Evolutionary conservation across 1,284 basidiomycete genomes (phyloP), one percentile per base, ranked within the genome.

Genomic region (Ceratobasidium sp.): DNA sequence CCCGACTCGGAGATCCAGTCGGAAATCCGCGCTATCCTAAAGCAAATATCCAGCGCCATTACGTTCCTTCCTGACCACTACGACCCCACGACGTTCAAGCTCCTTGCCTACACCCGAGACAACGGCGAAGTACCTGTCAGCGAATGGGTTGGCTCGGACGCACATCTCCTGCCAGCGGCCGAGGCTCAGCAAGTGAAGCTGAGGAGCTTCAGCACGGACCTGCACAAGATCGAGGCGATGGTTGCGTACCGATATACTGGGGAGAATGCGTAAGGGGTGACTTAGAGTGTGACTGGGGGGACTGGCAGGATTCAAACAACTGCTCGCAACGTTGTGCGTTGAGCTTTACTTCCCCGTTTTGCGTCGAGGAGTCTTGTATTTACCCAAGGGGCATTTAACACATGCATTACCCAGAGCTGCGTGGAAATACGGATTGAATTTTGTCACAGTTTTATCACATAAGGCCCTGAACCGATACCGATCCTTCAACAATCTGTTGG

Each of bases 1-100:
- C 86, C 89, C 1, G 95, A 98, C 76, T 86, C 94, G 35, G 94
- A 98, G 77, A 96, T 99, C 35, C 94, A 97, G 79, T 92, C 91
- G 32, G 96, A 99, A 84, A 99, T 99, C 74, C 89, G 96, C 27
- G 94, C 94, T 58, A 98, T 99, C 77, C 87, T 99, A 78, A 97
- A 98, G 81, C 97, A 99, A 80, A 99, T 99, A 77, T 95, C 97
- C 29, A 70, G 68, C 17, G 70, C 72, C 25, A 73, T 72, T 32
- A 71, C 72, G 2, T 73, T 72, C 60, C 62, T 73, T 2, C 72
- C 72, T 6, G 72, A 69, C 34, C 68, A 72, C 45, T 56, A 68
- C 55, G 72, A 73, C 38, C 71, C 69, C 10, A 72, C 69, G 13
- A 71, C 70, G 8, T 73, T 87, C 76, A 84, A 84, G 45, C 82